Percentiles rank a stretch among this genome's conserved stretches.
Evolutionary conservation across 225 moss, liverwort and hornwort genomes (phyloP).

Genomic region (Ulota crispa): DNA sequence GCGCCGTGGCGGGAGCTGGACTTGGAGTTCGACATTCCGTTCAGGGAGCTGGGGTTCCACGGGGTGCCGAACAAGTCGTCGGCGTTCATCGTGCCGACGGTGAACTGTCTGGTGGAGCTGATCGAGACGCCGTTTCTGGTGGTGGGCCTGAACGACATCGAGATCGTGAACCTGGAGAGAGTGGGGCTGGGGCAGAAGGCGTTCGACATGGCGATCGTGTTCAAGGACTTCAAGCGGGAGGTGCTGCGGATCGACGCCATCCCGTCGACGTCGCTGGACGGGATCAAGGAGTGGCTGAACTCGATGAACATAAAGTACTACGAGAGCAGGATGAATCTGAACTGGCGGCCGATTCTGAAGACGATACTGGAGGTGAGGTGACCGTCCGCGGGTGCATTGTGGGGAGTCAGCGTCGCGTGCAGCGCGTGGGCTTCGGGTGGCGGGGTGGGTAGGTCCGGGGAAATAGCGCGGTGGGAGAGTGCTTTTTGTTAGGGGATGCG

Average conservation of each 20-base stretch:
- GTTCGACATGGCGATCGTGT: conserved; percentile 99
- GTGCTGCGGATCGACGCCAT: conserved; percentile 95
- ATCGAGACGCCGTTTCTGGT: conserved; percentile 95
- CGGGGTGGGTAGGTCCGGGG: rapidly evolving
- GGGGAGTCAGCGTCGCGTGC: background rate
- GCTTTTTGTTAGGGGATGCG: background rate
- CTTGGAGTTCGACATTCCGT: conserved; percentile 95
- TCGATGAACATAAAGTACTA: conserved; percentile 99
- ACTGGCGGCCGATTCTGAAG: conserved; percentile 98
- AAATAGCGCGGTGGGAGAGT: background rate
- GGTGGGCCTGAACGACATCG: conserved; percentile 94
- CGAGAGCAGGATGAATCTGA: conserved; percentile 98
- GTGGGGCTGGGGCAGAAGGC: conserved; percentile 99
- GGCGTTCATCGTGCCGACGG: conserved; percentile 97
- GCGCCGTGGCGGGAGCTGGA: conserved; percentile 94
- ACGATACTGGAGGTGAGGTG: conserved; percentile 76
- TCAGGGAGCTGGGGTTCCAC: conserved; percentile 96
- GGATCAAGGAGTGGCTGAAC: conserved; percentile 99
- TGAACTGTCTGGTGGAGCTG: conserved; percentile 95
- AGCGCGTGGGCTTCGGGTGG: rapidly evolving
- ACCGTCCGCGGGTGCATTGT: background rate
- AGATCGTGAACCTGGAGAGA: conserved; percentile 96
- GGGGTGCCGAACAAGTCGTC: conserved; percentile 98
- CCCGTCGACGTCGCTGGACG: conserved; percentile 89
- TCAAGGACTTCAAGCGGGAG: conserved; percentile 97